Evolutionary conservation across 192 early-diverging fungal species (phyloP).

Genomic region (Cladochytrium replicatum): DNA sequence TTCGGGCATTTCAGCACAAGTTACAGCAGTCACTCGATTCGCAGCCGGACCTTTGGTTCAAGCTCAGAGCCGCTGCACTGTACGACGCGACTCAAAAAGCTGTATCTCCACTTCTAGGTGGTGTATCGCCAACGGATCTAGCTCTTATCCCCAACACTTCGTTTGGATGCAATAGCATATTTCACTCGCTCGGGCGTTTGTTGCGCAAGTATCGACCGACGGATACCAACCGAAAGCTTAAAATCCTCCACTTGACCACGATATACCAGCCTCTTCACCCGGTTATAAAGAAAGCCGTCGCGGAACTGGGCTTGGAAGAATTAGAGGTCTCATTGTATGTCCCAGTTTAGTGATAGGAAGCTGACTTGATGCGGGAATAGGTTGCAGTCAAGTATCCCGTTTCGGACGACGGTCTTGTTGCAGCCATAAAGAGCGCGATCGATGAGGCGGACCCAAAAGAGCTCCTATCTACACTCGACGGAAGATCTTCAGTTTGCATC

Average conservation of each 20-base stretch:
- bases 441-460: constrained; percentile 18
- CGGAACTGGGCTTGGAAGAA: too few relatives aligned
- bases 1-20: constrained; percentile 13
- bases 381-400: constrained; percentile 43
- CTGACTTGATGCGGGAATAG: too few relatives aligned
- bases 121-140: too few relatives aligned
- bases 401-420: constrained; percentile 22
- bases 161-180: constrained; percentile 41
- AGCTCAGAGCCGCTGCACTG: constrained; percentile 23
- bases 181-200: constrained; percentile 24
- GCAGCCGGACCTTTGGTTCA: constrained; percentile 40
- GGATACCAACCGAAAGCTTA: too few relatives aligned
- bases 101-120: constrained; percentile 34
- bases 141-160: too few relatives aligned
- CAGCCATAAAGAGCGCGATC: constrained; percentile 30
- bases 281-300: too few relatives aligned
- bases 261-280: too few relatives aligned
- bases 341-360: too few relatives aligned
- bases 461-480: constrained; percentile 21
- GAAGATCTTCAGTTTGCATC: constrained; percentile 23
- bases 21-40: constrained; percentile 20
- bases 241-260: too few relatives aligned
- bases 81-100: constrained; percentile 21
- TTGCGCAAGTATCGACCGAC: background rate
- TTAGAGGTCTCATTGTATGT: too few relatives aligned